These are phyloP conservation scores for Stephania japonica DNA, from an alignment of 164 flowering plant genomes.

Conservation along the genomic window DNA sequence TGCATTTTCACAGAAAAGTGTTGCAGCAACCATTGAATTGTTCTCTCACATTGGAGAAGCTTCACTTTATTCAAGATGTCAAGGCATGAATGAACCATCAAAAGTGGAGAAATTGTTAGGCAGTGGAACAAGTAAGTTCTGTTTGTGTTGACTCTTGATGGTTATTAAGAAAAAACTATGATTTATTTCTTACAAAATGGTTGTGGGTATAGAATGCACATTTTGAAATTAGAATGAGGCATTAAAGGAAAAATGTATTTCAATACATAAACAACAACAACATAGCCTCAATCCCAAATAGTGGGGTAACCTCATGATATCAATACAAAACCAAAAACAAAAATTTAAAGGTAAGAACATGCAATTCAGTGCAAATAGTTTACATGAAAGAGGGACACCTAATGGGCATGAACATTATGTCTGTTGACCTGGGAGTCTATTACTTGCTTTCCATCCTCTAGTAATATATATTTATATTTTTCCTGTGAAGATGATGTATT, in stretches of 20 bases:
- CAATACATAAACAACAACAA: neutral
- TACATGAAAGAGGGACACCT: neutral
- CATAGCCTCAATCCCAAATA: too few species aligned
- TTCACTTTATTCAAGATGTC: conserved; percentile 21
- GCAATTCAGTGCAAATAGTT: neutral
- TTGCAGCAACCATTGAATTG: conserved; percentile 46
- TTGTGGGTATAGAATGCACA: neutral
- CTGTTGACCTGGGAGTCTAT: neutral
- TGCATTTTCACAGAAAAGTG: conserved; percentile 59
- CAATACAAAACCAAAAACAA: neutral
- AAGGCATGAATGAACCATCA: conserved; percentile 32
- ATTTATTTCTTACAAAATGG: neutral
- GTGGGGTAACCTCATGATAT: too few species aligned
- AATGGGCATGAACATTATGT: neutral
- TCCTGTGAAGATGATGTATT: conserved; percentile 16
- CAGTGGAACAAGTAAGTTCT: conserved; percentile 26
- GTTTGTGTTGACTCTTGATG: neutral
- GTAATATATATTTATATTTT: neutral
- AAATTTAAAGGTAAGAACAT: neutral
- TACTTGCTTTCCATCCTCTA: neutral
- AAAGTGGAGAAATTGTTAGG: conserved; percentile 46
- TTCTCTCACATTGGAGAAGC: conserved; percentile 45
- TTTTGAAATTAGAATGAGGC: neutral
- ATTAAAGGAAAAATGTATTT: neutral
- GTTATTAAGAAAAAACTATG: neutral